Conservation (phyloP, 306 rosid genomes). For the Vigna nakashimae region DNA sequence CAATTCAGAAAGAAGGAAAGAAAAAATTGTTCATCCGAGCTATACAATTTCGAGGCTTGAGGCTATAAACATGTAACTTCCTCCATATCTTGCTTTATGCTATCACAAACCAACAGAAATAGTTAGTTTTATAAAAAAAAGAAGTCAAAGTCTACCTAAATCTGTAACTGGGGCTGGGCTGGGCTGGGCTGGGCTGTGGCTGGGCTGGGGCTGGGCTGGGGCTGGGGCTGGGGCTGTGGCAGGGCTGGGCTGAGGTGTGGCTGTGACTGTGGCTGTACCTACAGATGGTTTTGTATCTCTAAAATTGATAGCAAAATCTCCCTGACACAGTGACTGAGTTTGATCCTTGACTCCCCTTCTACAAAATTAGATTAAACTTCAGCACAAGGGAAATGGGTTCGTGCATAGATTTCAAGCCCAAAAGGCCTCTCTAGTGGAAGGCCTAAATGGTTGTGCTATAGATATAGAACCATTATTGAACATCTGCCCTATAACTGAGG, state of each 20-base stretch:
- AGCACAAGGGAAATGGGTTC: not conserved
- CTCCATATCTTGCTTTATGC: slow-evolving; percentile 91
- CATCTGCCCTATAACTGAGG: not conserved
- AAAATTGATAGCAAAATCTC: not conserved
- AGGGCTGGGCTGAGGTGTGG: too few relatives aligned
- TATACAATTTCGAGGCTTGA: too few relatives aligned
- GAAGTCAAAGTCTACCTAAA: not conserved
- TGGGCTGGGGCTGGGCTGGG: too few relatives aligned
- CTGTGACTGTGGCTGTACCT: too few relatives aligned
- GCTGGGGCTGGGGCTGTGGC: too few relatives aligned
- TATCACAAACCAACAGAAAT: slow-evolving; percentile 46
- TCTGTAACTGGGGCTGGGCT: not conserved
- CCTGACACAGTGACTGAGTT: not conserved
- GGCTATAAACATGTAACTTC: slow-evolving; percentile 70
- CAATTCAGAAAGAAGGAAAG: too few relatives aligned
- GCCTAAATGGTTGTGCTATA: not conserved
- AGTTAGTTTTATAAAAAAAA: not conserved
- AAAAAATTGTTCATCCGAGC: too few relatives aligned
- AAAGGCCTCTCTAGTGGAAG: not conserved
- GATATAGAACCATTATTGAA: not conserved
- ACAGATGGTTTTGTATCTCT: not conserved
- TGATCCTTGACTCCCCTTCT: not conserved
- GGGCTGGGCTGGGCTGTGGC: too few relatives aligned
- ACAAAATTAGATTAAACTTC: not conserved
- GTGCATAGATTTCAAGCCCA: slow-evolving; percentile 1